phyloP scores from a whole-genome alignment of 305 asterid genomes.

The Caryopteris hybrid region DNA sequence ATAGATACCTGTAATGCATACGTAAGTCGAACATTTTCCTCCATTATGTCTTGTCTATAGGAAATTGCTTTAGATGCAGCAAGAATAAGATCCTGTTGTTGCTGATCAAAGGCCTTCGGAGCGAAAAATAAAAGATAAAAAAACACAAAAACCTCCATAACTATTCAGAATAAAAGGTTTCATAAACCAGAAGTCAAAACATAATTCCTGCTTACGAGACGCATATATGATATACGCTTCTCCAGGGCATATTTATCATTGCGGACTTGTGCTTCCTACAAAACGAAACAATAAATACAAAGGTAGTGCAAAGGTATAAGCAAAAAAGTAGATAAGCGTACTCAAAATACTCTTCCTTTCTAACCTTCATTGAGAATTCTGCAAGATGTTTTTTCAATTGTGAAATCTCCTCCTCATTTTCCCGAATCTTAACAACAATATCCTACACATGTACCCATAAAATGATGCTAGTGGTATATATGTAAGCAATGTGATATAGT shows the following conservation, averaged over 20 bases:
- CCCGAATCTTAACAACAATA: conserved; percentile 58
- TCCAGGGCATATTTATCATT: conserved; percentile 86
- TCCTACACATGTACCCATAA: conserved; percentile 41
- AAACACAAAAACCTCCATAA: conserved; percentile 18
- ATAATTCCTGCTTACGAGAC: conserved; percentile 57
- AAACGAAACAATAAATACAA: conserved; percentile 20
- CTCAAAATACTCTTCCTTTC: conserved; percentile 14
- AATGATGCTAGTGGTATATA: conserved; percentile 20
- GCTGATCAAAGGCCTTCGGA: conserved; percentile 91
- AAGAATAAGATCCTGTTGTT: conserved; percentile 96
- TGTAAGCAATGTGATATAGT: not conserved
- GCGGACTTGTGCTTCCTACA: conserved; percentile 78
- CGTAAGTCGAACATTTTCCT: conserved; percentile 94
- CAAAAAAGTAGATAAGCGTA: conserved; percentile 7
- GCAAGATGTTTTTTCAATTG: conserved; percentile 73
- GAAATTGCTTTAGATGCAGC: conserved; percentile 99
- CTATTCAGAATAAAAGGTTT: conserved; percentile 18
- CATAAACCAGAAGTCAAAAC: conserved; percentile 15
- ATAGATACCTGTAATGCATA: conserved; percentile 85
- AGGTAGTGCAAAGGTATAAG: conserved; percentile 6
- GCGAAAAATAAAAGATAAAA: conserved; percentile 4
- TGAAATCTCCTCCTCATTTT: conserved; percentile 83
- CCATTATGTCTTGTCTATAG: conserved; percentile 94
- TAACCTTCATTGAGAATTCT: conserved; percentile 78
- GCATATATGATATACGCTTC: conserved; percentile 95